These are phyloP conservation scores for Pseudozyma flocculosa DNA, from an alignment of 1,284 basidiomycete species.

Conservation along the genomic window DNA sequence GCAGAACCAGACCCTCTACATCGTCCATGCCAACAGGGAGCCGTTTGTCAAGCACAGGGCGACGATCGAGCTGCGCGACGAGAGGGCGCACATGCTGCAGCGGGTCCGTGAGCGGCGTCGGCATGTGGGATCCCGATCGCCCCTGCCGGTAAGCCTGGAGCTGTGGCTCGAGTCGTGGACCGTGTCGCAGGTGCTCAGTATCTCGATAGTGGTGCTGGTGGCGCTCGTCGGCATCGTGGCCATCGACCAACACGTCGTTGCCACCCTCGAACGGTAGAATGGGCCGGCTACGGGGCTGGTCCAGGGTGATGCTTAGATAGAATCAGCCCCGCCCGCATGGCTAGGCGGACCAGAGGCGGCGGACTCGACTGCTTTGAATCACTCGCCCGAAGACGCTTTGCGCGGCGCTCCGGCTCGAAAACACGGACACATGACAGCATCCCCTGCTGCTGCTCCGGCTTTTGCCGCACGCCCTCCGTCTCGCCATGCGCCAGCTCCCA, in stretches of 20 bases:
- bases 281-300: no score
- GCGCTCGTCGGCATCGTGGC: slow-evolving; percentile 5
- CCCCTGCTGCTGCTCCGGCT: no score
- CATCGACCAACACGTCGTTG: neutral
- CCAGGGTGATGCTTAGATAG: no score
- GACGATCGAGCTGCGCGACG: slow-evolving; percentile 21
- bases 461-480: no score
- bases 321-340: no score
- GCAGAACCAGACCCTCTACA: slow-evolving; percentile 33
- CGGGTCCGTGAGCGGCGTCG: slow-evolving; percentile 5
- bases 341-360: no score
- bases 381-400: no score
- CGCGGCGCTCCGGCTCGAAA: no score
- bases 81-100: slow-evolving; percentile 4
- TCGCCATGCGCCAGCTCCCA: no score
- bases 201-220: slow-evolving; percentile 7
- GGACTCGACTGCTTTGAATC: no score
- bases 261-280: no score
- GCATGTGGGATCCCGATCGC: slow-evolving; percentile 4
- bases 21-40: slow-evolving; percentile 19
- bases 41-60: slow-evolving; percentile 28
- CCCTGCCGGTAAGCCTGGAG: slow-evolving; percentile 9
- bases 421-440: no score
- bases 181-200: slow-evolving; percentile 10
- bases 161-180: slow-evolving; percentile 14